Conservation (phyloP, 1,284 basidiomycete genomes). For the Ustilago crameri region DNA sequence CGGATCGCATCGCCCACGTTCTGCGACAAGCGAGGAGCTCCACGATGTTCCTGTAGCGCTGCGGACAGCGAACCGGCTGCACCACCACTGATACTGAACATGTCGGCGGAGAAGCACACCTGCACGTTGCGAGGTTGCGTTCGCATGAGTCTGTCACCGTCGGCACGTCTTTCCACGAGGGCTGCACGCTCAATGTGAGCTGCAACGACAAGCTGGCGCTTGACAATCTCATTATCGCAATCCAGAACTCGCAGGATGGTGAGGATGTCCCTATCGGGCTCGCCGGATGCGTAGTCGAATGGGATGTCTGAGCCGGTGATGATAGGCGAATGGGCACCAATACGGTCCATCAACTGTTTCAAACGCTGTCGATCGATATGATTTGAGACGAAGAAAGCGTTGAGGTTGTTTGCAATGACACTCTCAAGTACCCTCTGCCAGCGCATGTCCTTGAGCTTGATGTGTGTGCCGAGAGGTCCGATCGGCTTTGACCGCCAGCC, state of each 20-base stretch:
- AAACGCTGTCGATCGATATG: slow-evolving; percentile 76
- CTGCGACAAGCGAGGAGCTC: slow-evolving; percentile 64
- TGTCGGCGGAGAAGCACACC: slow-evolving; percentile 60
- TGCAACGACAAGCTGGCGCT: slow-evolving; percentile 83
- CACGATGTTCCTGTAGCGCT: slow-evolving; percentile 66
- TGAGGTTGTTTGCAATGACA: slow-evolving; percentile 76
- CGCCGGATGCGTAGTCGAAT: slow-evolving; percentile 68
- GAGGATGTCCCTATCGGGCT: slow-evolving; percentile 74
- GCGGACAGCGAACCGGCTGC: slow-evolving; percentile 41
- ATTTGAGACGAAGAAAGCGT: slow-evolving; percentile 82
- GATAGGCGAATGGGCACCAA: slow-evolving; percentile 43
- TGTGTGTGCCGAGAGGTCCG: slow-evolving; percentile 84
- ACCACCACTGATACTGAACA: slow-evolving; percentile 60
- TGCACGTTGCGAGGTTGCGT: slow-evolving; percentile 60
- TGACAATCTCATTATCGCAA: slow-evolving; percentile 80
- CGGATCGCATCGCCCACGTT: slow-evolving; percentile 57
- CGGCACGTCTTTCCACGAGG: slow-evolving; percentile 71
- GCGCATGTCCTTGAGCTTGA: slow-evolving; percentile 78
- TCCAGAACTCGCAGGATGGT: slow-evolving; percentile 88
- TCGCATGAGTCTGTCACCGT: slow-evolving; percentile 66
- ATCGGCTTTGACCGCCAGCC: slow-evolving; percentile 57
- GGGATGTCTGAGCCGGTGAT: slow-evolving; percentile 71
- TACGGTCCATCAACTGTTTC: slow-evolving; percentile 35
- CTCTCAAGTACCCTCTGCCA: slow-evolving; percentile 79
- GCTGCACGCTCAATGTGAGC: slow-evolving; percentile 78